Evolutionary conservation across 768 basidiomycete species (phyloP), one percentile per base, ranked within the genome.

Genomic region (Psilocybe cubensis): DNA sequence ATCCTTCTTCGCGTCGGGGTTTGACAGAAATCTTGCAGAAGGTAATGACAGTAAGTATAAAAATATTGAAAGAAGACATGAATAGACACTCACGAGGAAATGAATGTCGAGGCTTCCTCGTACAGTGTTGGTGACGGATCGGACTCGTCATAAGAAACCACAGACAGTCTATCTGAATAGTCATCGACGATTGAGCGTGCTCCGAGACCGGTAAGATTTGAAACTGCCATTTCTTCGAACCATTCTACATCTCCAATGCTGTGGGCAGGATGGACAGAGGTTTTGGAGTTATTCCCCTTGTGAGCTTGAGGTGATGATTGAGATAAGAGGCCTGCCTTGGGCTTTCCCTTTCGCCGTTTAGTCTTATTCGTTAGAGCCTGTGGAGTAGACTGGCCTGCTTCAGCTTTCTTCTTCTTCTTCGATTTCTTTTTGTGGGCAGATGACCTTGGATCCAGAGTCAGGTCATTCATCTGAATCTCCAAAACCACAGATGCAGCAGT

Each of bases 21-120:
- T 78, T 2, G 79, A 77, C 35, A 88, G 75, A 74, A 82, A 85
- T 14, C 83, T 86, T 56, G 17, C 47, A 29, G 24, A 33, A 21
- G 42, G 25, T 4, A 46, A 52, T 41, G 43, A 18, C 33, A 21
- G 38, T 52, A 10, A 52, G 47, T 27, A 23, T 29, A 21, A 11
- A 48, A 18, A 38, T 28, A 2, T 8, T 43, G 20, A 43, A 43
- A 46, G 35, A 42, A 38, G 56, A 38, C 35, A 54, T 25, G 53
- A 51, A n/a, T 52, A 46, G 42, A 57, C 41, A 84, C 86, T 54
- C 66, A 89, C 87, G 81, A 79, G 9, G 82, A 81, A 56, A 90
- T 86, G 67, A 79, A 88, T 40, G 70, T 72, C 11, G 80, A 77
- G 1, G 88, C 88, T 56, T 85, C 84, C 52, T 85, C 75, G 65